These are phyloP conservation scores for Persicaria tinctoria DNA, from an alignment of 148 eudicot species.

Conservation along the genomic window DNA sequence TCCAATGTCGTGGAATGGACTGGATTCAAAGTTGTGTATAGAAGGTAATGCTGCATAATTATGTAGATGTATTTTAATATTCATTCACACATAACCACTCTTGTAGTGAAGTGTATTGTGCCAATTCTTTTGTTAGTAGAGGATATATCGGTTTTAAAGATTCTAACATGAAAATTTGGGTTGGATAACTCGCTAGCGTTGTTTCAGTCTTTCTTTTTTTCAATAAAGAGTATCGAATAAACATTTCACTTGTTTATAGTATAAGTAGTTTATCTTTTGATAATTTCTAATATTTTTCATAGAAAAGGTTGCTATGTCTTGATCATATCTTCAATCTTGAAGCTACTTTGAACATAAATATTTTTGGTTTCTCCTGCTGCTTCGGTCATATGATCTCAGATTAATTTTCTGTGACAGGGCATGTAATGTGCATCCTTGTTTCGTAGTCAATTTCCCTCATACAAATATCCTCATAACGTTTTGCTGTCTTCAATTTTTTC, in stretches of 20 bases:
- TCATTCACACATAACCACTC: background rate
- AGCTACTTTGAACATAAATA: background rate
- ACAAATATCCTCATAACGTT: background rate
- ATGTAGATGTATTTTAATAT: background rate
- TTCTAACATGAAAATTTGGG: background rate
- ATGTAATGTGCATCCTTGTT: too few relatives aligned
- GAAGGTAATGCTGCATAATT: slow-evolving; percentile 41
- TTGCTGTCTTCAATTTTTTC: background rate
- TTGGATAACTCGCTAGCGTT: background rate
- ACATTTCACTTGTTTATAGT: too few relatives aligned
- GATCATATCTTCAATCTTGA: background rate
- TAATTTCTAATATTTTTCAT: too few relatives aligned
- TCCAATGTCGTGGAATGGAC: slow-evolving; percentile 96
- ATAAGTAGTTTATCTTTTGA: too few relatives aligned
- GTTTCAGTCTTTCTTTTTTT: background rate
- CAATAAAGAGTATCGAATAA: background rate
- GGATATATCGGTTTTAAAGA: background rate
- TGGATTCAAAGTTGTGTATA: slow-evolving; percentile 88
- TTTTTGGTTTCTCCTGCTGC: background rate
- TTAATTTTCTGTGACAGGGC: too few relatives aligned
- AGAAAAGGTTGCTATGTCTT: background rate
- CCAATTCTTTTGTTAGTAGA: background rate
- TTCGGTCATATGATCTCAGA: background rate
- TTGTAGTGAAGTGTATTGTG: background rate
- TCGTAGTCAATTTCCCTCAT: background rate